These are phyloP conservation scores for Chlamydomonas eustigma DNA, from an alignment of 139 green algal species.

Conservation along the genomic window DNA sequence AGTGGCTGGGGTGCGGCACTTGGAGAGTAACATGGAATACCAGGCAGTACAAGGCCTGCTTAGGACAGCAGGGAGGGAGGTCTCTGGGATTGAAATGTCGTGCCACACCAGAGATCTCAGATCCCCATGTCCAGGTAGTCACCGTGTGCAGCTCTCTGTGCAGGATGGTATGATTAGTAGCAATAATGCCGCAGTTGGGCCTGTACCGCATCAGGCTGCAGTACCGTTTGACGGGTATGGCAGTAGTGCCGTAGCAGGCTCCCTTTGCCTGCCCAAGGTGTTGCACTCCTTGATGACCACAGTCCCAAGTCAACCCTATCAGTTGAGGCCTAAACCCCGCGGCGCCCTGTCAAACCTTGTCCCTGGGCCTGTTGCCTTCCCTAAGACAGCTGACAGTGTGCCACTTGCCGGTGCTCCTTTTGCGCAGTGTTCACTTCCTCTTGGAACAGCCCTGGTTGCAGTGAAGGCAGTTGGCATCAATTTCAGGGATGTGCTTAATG, in stretches of 20 bases:
- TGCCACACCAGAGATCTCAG: too few species aligned
- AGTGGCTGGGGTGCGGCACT: neutral
- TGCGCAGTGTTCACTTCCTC: too few species aligned
- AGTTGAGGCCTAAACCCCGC: conserved; percentile 40
- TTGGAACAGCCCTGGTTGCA: conserved; percentile 32
- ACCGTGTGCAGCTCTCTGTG: too few species aligned
- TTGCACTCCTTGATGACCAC: conserved; percentile 2
- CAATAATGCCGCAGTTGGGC: too few species aligned
- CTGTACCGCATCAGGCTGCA: too few species aligned
- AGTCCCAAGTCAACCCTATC: conserved; percentile 5
- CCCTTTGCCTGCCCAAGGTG: conserved; percentile 16
- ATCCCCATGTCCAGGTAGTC: too few species aligned
- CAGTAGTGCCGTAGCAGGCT: neutral
- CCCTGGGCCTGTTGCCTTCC: neutral
- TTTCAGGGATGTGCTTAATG: conserved; percentile 71
- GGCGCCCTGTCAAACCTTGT: conserved; percentile 48
- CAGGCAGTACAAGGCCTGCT: neutral
- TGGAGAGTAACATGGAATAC: neutral
- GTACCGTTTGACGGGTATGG: conserved; percentile 15
- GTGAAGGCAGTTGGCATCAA: conserved; percentile 67
- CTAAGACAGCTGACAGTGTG: too few species aligned
- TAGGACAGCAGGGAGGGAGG: neutral
- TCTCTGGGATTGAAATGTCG: neutral
- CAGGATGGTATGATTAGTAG: too few species aligned
- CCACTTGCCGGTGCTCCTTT: neutral